Percentiles rank a stretch among this genome's conserved stretches.
phyloP scores from a whole-genome alignment of 768 basidiomycete species.

The Phaffia australis region DNA sequence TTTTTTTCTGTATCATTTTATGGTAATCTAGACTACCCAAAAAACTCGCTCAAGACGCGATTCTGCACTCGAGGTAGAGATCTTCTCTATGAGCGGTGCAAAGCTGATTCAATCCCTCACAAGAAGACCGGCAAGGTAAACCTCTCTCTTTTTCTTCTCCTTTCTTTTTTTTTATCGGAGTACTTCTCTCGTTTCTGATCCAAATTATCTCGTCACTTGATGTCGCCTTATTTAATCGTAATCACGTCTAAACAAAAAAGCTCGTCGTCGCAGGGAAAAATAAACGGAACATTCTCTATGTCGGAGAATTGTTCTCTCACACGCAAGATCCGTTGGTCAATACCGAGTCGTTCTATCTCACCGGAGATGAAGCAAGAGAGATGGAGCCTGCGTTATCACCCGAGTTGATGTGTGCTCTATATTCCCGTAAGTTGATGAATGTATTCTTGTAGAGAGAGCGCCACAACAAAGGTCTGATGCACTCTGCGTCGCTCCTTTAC shows the following conservation, averaged over 20 bases:
- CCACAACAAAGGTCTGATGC: no score
- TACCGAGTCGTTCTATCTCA: constrained; percentile 56
- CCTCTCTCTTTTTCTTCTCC: neutral
- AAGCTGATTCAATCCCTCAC: constrained; percentile 51
- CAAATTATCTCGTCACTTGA: no score
- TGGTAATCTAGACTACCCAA: constrained; percentile 48
- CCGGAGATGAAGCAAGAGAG: constrained; percentile 53
- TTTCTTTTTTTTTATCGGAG: no score
- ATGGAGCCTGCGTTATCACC: constrained; percentile 74
- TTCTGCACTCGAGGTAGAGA: constrained; percentile 78
- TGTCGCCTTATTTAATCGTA: no score
- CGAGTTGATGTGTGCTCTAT: constrained; percentile 42
- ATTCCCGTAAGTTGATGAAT: no score
- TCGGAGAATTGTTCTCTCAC: constrained; percentile 57
- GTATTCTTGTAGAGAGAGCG: constrained; percentile 48
- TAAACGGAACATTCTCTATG: constrained; percentile 54
- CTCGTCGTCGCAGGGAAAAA: constrained; percentile 63
- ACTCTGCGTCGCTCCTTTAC: neutral
- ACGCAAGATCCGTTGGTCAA: constrained; percentile 43
- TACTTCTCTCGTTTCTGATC: no score
- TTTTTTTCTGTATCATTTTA: constrained; percentile 31
- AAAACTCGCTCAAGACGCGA: constrained; percentile 67
- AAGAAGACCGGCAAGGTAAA: constrained; percentile 56
- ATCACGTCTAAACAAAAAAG: constrained; percentile 35
- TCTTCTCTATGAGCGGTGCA: constrained; percentile 68